Evolutionary conservation across 2,329 filamentous ascomycete species (phyloP), one percentile per base, ranked within the genome.

Genomic region (Exserohilum rostratum): DNA sequence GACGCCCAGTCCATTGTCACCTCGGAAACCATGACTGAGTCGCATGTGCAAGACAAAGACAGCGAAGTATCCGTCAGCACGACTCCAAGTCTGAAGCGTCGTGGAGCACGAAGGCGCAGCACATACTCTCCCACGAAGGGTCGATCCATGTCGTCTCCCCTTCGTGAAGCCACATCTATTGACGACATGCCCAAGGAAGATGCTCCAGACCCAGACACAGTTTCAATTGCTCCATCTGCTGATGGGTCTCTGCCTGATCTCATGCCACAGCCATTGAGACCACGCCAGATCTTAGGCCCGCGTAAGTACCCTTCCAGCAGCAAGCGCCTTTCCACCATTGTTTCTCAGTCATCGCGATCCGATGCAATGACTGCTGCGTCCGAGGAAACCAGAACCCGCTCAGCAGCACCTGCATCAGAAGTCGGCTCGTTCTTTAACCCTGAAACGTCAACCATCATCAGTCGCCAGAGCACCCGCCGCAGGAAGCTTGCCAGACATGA

Each of bases 401-500:
- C 67, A 27, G 62, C 65, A 25, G 53, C 62, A 7, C 52, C 63
- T 62, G 60, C 69, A 30, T 72, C 71, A 15, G 69, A 71, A 53
- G 54, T 68, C 27, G 66, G 60, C 12, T 68, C 69, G 35, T 64
- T 67, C 27, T 49, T 73, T 33, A 65, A 70, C 43, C 51, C 67
- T 31, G 69, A 76, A 34, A 70, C 72, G 6, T 66, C 70, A 12
- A 73, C 68, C 7, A 71, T 76, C 73, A 61, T 71, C 72, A 74
- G 71, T 77, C 68, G 72, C 79, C 80, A 64, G 82, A 78, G 58
- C 47, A 76, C 82, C 1, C 82, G 80, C 73, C 66, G 66, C 42
- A 85, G 91, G 59, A 86, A 90, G 55, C 82, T 96, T 34, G 96
- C 93, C 3, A 96, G 90, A 55, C 93, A 98, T 75, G 92, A 92